Conservation (phyloP, 176 grass and related monocot genomes). For the Eleusine coracana region DNA sequence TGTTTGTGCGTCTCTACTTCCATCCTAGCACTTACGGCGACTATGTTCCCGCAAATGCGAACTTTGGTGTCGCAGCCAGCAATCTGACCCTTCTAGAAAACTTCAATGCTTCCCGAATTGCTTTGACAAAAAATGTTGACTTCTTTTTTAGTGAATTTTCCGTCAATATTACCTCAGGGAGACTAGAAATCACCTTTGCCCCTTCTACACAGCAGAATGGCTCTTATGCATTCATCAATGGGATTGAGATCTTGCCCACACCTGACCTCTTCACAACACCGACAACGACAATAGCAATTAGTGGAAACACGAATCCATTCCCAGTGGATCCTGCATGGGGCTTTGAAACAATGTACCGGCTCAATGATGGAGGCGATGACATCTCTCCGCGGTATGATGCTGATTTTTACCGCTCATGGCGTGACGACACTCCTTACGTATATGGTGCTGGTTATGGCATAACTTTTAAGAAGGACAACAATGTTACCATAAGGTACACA, state of each 20-base stretch:
- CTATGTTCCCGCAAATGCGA: slow-evolving; percentile 22
- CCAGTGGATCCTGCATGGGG: not conserved
- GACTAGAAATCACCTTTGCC: slow-evolving; percentile 56
- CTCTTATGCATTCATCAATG: slow-evolving; percentile 66
- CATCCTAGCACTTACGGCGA: slow-evolving; percentile 46
- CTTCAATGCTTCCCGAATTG: slow-evolving; percentile 55
- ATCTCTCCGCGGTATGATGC: slow-evolving; percentile 41
- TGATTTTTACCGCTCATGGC: slow-evolving; percentile 60
- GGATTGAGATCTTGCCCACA: slow-evolving; percentile 60
- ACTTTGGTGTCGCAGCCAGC: slow-evolving; percentile 45
- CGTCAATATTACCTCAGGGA: slow-evolving; percentile 29
- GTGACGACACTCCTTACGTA: slow-evolving; percentile 34
- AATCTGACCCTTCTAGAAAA: slow-evolving; percentile 46
- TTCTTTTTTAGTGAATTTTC: slow-evolving; percentile 57
- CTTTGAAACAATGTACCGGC: slow-evolving; percentile 67
- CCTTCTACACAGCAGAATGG: slow-evolving; percentile 42
- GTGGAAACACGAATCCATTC: not conserved
- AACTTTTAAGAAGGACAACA: slow-evolving; percentile 40
- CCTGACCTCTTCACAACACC: slow-evolving; percentile 48
- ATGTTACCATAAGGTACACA: slow-evolving; percentile 47
- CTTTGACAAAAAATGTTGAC: not conserved
- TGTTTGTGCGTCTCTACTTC: slow-evolving; percentile 83
- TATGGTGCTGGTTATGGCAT: slow-evolving; percentile 40
- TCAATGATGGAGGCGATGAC: slow-evolving; percentile 55
- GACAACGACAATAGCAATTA: not conserved